Base-by-base conservation (phyloP, 2,329 filamentous ascomycete genomes). In the Aspergillus phoenicis region DNA sequence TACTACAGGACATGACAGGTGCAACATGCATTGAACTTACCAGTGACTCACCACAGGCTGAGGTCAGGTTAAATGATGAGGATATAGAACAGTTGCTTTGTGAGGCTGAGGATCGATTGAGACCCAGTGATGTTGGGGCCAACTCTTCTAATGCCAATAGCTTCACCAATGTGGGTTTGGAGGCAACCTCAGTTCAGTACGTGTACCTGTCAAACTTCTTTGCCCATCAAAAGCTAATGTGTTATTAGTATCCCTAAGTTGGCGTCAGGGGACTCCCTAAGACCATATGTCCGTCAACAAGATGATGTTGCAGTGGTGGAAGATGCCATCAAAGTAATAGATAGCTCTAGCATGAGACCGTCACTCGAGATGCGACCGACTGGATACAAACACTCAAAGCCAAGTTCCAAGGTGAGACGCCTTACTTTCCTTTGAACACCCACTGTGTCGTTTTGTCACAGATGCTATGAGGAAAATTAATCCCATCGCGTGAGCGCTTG, bases 391-490 rank as follows among this genome's bases (percentile, higher is more conserved):
- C 13, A 36, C 28, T 30, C 36, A 2, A 48, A 30, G 24, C 6
- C 58, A 8, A 63, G 36, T 13, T 15, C 56, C 7, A 57, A 86
- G 80, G 86, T 88, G 82, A 70, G 81, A 65, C 47, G 33, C 52
- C 52, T 36, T 57, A 15, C 5, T 28, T 62, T 11, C 11, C 5
- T n/a, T 43, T 58, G 20, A 58, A 26, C 8, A 30, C 28, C 28
- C 11, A 17, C 53, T 33, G 26, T 63, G 57, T 61, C 62, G 38
- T 62, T 17, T 17, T 41, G 52, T 52, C 61, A 71, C 33, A 58
- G 33, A 71, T 78, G 79, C 79, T 76, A 86, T 91, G 91, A 94
- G 87, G 90, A 93, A 90, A 89, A 83, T 82, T 17, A 84, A 82
- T 87, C 85, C 87, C 85, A 88, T 85, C 77, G 78, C 77, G 76